phyloP scores from a whole-genome alignment of 305 asterid species.

The Fraxinus paxiana region DNA sequence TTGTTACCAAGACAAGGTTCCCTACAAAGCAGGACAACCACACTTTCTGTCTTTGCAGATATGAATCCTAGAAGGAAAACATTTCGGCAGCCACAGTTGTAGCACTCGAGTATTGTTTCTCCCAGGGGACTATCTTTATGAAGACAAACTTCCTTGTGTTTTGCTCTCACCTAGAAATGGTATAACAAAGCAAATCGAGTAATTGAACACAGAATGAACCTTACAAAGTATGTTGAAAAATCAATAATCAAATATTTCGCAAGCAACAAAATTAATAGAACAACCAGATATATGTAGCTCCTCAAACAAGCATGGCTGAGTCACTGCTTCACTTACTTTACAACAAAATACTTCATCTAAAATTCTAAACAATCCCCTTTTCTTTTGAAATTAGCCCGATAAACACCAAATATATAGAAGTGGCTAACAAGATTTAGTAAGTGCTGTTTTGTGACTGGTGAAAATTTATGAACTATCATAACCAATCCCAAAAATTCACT shows the following conservation, averaged over 20 bases:
- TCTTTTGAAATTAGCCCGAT: neutral
- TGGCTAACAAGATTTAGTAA: neutral
- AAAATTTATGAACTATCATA: neutral
- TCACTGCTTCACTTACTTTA: neutral
- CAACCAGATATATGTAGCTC: neutral
- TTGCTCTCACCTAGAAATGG: conserved; percentile 76
- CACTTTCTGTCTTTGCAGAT: conserved; percentile 98
- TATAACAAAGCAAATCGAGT: conserved; percentile 14
- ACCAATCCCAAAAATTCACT: neutral
- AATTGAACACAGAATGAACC: neutral
- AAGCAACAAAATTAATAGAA: neutral
- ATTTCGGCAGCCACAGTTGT: conserved; percentile 97
- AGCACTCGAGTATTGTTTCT: conserved; percentile 95
- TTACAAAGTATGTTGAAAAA: neutral
- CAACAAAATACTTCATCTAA: neutral
- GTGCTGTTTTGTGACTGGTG: neutral
- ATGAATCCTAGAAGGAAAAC: conserved; percentile 97
- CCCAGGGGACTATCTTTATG: conserved; percentile 99
- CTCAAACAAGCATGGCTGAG: neutral
- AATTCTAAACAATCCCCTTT: neutral
- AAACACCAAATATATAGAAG: neutral
- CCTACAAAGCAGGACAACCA: conserved; percentile 95
- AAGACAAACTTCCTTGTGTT: conserved; percentile 98
- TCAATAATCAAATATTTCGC: conserved; percentile 4
- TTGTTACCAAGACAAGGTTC: conserved; percentile 92